Evolutionary conservation across 2,329 filamentous ascomycete genomes (phyloP).

Genomic region (Hortaea werneckii): DNA sequence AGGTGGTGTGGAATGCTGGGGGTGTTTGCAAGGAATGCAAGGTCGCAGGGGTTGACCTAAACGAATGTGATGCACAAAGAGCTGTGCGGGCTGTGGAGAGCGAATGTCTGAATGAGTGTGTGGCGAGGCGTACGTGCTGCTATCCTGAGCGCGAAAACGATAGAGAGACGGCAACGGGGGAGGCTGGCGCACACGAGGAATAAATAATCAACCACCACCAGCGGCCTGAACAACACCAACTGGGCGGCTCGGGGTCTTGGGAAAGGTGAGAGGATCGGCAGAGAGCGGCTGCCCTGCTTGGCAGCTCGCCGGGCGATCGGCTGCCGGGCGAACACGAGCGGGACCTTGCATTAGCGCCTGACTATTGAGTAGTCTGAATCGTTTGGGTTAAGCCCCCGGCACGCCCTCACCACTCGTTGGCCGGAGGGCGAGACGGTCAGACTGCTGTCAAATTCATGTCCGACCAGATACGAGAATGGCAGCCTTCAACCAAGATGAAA

Average conservation of each 20-base stretch:
- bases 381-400: no score
- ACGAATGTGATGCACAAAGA: constrained; percentile 7
- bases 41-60: constrained; percentile 3
- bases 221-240: no score
- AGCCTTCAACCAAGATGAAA: no score
- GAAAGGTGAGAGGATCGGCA: background rate
- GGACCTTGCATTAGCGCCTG: background rate
- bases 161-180: background rate
- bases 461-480: no score
- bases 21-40: constrained; percentile 11
- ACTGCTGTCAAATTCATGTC: no score
- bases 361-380: no score
- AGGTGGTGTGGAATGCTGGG: constrained; percentile 11
- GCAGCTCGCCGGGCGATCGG: background rate
- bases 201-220: no score
- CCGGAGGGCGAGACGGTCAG: no score
- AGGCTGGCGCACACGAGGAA: background rate
- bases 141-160: constrained; percentile 3
- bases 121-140: background rate
- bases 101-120: background rate
- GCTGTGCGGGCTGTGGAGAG: constrained; percentile 1
- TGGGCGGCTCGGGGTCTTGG: no score
- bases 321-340: background rate
- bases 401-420: no score
- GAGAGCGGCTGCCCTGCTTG: background rate